Evolutionary conservation across 2,329 filamentous ascomycete species (phyloP).

Genomic region (Aspergillus eucalypticola): DNA sequence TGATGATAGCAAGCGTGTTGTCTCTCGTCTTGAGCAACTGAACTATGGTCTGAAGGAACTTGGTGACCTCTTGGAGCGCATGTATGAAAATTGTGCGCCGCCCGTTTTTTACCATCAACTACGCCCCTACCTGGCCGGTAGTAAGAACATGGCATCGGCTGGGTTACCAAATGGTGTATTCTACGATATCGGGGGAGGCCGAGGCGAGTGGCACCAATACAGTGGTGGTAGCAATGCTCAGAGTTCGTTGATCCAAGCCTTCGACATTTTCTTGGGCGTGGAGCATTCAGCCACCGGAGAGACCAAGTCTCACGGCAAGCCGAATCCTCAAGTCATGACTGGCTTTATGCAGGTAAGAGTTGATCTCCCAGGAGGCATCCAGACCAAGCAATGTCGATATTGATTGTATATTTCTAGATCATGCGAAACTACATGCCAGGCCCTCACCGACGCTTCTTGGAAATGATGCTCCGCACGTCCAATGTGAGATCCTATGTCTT

Average conservation of each 20-base stretch:
- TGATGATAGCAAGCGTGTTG: slow-evolving; percentile 40
- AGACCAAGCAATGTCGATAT: neutral
- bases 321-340: neutral
- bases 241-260: slow-evolving; percentile 56
- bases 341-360: slow-evolving; percentile 15
- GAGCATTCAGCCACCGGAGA: slow-evolving; percentile 47
- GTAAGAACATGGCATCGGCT: slow-evolving; percentile 55
- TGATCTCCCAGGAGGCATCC: neutral
- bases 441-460: slow-evolving; percentile 53
- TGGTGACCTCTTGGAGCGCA: slow-evolving; percentile 47
- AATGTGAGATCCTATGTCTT: slow-evolving; percentile 51
- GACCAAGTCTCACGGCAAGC: slow-evolving; percentile 10
- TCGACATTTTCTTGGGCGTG: slow-evolving; percentile 55
- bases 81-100: slow-evolving; percentile 54
- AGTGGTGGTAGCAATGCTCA: slow-evolving; percentile 58
- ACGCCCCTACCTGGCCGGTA: slow-evolving; percentile 55
- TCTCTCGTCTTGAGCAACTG: slow-evolving; percentile 43
- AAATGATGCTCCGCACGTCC: slow-evolving; percentile 46
- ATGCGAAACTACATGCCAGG: slow-evolving; percentile 59
- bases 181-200: slow-evolving; percentile 52
- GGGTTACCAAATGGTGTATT: slow-evolving; percentile 55
- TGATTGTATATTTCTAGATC: slow-evolving; percentile 37
- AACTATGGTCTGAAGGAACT: slow-evolving; percentile 46
- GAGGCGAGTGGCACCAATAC: slow-evolving; percentile 53
- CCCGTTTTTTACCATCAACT: slow-evolving; percentile 55